Evolutionary conservation across 371 early-diverging fungal species (phyloP), one percentile per base, ranked within the genome.

Genomic region (Mucor piriformis): DNA sequence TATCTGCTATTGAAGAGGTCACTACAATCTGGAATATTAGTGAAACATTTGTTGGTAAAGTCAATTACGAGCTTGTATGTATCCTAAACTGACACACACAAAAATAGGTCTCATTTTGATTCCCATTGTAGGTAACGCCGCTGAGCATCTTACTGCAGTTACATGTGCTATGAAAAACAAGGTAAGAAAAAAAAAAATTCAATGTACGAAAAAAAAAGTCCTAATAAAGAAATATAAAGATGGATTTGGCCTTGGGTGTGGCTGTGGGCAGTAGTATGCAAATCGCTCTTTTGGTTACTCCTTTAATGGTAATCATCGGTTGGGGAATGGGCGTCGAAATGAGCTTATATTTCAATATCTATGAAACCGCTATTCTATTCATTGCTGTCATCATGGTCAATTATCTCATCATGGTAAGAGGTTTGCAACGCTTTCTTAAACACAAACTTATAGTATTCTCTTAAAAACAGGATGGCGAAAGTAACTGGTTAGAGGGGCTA

Each of bases 191-290:
- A 37, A 27, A 54, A 12, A 20, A 24, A 11, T 29, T 24, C 33
- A n/a, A n/a, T 20, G 48, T 6, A 18, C 3, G 15, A 29, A 29
- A 29, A 29, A 29, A 29, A 29, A 29, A 29, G 8, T 6, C 4
- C 29, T 54, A 24, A 44, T n/a, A 34, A 50, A 27, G 38, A 37
- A 43, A 21, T 43, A 20, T 25, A 6, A 49, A 76, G 81, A 93
- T 95, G 92, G 93, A 95, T 58, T 70, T 93, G 24, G 86, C 92
- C 0, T 78, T 96, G 32, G 86, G 89, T 34, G 88, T 95, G 18
- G 94, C 96, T 15, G 77, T 95, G 11, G 95, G 95, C 2, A 91
- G 92, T n/a, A 88, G 88, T 46, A 90, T 94, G 85, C 95, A 96
- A 70, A 94, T 96, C 53, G 91, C 94, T 1, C 79, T 96, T 16